phyloP scores from a whole-genome alignment of 139 green algal genomes.

The Chlorella sorokiniana region DNA sequence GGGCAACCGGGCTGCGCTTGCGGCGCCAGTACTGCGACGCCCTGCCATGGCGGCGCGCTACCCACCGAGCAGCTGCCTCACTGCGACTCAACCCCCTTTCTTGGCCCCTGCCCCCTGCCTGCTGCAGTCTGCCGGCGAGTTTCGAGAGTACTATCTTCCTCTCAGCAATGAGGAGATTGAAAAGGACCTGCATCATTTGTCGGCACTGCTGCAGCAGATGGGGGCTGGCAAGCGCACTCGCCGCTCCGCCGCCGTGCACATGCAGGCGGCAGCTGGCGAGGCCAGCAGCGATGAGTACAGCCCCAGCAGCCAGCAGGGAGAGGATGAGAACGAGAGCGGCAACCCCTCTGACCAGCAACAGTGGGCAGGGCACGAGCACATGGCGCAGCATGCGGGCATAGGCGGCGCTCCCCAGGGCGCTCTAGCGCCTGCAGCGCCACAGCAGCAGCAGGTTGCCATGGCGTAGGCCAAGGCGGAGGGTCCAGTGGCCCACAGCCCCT shows the following conservation, averaged over 20 bases:
- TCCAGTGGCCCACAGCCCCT: background rate
- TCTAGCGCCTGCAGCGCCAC: background rate
- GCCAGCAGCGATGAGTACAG: conserved; percentile 12
- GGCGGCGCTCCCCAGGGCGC: background rate
- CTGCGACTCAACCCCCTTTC: background rate
- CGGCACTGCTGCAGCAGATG: background rate
- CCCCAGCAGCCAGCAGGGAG: conserved; percentile 9
- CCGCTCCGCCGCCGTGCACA: background rate
- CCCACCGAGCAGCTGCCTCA: background rate
- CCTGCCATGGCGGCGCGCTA: too few relatives aligned
- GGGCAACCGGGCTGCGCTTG: too few relatives aligned
- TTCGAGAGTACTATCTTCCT: conserved; percentile 20
- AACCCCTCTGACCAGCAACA: conserved; percentile 14
- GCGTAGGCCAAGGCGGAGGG: background rate
- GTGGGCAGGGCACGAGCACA: background rate
- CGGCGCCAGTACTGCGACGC: background rate
- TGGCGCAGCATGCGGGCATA: background rate
- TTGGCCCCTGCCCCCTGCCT: background rate
- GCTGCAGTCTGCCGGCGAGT: conserved; percentile 8
- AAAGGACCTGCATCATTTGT: conserved; percentile 1
- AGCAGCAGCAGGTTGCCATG: conserved; percentile 12
- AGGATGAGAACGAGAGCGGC: conserved; percentile 20
- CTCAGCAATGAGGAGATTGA: conserved; percentile 29
- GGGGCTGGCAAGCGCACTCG: background rate
- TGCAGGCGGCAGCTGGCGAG: background rate